Evolutionary conservation across 768 basidiomycete species (phyloP).

Genomic region (Termitomyces sp.): DNA sequence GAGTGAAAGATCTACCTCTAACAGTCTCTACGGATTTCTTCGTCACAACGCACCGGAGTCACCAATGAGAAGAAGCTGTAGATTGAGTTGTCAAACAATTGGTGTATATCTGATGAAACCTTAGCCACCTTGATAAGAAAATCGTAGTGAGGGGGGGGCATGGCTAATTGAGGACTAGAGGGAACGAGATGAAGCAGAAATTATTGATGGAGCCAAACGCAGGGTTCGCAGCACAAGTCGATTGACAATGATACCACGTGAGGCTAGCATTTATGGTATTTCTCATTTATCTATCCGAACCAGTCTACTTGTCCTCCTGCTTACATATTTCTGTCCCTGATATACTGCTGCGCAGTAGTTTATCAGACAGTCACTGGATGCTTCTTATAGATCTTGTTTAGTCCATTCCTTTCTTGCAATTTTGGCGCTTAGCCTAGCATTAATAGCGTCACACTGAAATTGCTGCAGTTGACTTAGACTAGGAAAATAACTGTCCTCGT

Average conservation of each 20-base stretch:
- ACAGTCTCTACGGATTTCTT: background rate
- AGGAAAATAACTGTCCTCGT: background rate
- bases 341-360: background rate
- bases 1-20: constrained; percentile 4
- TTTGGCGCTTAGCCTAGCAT: background rate
- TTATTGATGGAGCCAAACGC: background rate
- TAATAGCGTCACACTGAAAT: background rate
- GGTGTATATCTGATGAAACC: background rate
- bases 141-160: constrained; percentile 96
- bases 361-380: background rate
- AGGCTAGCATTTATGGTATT: background rate
- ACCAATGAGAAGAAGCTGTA: constrained; percentile 87
- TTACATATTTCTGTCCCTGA: background rate
- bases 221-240: constrained; percentile 5
- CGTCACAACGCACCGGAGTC: constrained; percentile 68
- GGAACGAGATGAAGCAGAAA: constrained; percentile 1
- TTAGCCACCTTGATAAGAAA: constrained; percentile 85
- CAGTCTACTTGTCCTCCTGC: background rate
- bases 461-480: background rate
- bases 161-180: constrained; percentile 22
- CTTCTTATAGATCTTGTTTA: background rate
- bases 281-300: background rate
- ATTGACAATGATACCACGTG: background rate
- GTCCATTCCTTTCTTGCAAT: background rate
- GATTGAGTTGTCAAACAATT: background rate